Evolutionary conservation across 192 early-diverging fungal species (phyloP).

Genomic region (Coemansia sp.): DNA sequence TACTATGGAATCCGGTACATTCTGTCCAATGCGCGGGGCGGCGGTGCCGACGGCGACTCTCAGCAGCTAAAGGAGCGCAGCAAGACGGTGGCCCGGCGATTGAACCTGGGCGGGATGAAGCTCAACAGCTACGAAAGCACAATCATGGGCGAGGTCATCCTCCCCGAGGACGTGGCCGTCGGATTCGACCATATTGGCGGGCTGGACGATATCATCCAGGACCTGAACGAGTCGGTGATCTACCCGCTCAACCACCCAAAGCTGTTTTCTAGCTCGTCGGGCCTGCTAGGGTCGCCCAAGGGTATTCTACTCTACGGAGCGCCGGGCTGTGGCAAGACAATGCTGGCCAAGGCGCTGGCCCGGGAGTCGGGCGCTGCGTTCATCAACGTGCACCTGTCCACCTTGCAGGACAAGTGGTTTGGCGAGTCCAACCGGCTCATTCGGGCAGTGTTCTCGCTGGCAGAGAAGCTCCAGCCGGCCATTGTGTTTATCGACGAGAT

Average conservation of each 20-base stretch:
- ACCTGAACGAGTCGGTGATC: slow-evolving; percentile 91
- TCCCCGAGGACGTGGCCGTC: slow-evolving; percentile 84
- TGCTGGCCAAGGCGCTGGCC: slow-evolving; percentile 97
- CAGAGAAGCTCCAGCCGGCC: slow-evolving; percentile 86
- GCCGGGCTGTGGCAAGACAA: slow-evolving; percentile 96
- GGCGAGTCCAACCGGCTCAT: slow-evolving; percentile 95
- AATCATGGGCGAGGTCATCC: slow-evolving; percentile 90
- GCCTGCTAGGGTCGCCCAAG: slow-evolving; percentile 86
- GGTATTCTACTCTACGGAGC: slow-evolving; percentile 95
- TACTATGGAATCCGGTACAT: slow-evolving; percentile 85
- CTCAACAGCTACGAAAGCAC: slow-evolving; percentile 90
- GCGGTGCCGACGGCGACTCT: slow-evolving; percentile 57
- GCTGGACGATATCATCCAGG: slow-evolving; percentile 85
- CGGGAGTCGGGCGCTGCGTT: slow-evolving; percentile 96
- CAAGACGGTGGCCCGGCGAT: slow-evolving; percentile 24
- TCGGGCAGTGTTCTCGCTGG: slow-evolving; percentile 87
- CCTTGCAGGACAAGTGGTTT: slow-evolving; percentile 97
- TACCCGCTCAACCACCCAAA: slow-evolving; percentile 91
- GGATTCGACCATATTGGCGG: slow-evolving; percentile 89
- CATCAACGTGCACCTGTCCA: slow-evolving; percentile 95
- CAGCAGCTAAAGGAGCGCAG: slow-evolving; percentile 72
- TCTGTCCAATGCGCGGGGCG: slow-evolving; percentile 66
- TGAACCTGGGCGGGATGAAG: slow-evolving; percentile 51
- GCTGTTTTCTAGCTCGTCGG: slow-evolving; percentile 78
- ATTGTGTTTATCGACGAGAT: slow-evolving; percentile 99